phyloP scores from a whole-genome alignment of 78 protist genomes.

The Parvularia atlantis region DNA sequence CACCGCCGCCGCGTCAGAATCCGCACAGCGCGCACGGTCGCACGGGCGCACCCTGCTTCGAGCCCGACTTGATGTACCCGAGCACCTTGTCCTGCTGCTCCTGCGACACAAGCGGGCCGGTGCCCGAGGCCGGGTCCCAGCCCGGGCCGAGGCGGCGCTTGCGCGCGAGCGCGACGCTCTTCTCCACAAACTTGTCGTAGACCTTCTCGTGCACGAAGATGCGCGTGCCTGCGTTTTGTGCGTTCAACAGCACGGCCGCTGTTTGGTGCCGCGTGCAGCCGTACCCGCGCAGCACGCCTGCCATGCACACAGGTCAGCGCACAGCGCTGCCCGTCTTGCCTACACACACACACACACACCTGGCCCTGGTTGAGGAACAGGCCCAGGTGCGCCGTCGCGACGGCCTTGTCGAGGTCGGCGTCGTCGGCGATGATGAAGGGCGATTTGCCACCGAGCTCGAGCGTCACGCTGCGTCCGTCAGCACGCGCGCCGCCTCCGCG shows the following conservation, averaged over 20 bases:
- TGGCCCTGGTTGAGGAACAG: conserved; percentile 50
- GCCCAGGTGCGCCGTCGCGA: conserved; percentile 21
- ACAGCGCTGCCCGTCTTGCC: too few relatives aligned
- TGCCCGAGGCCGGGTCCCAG: conserved; percentile 54
- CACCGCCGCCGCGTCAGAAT: conserved; percentile 17
- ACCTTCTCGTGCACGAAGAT: conserved; percentile 44
- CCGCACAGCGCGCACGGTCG: conserved; percentile 13
- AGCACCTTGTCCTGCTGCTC: neutral
- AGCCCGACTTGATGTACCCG: neutral
- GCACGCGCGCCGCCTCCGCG: too few relatives aligned
- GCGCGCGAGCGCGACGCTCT: conserved; percentile 22
- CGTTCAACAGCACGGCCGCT: too few relatives aligned
- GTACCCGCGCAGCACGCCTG: too few relatives aligned
- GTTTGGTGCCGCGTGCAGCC: too few relatives aligned
- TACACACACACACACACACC: conserved; percentile 24
- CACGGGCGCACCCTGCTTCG: conserved; percentile 29
- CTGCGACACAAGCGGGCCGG: too few relatives aligned
- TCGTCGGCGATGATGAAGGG: conserved; percentile 73
- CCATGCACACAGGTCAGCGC: too few relatives aligned
- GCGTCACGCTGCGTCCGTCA: too few relatives aligned
- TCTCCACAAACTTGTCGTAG: conserved; percentile 40
- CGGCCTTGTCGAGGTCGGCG: conserved; percentile 63
- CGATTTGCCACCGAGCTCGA: conserved; percentile 87
- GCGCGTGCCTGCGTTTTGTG: too few relatives aligned
- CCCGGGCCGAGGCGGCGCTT: conserved; percentile 28